phyloP scores from a whole-genome alignment of 192 early-diverging fungal species.

The Coemansia sp. region DNA sequence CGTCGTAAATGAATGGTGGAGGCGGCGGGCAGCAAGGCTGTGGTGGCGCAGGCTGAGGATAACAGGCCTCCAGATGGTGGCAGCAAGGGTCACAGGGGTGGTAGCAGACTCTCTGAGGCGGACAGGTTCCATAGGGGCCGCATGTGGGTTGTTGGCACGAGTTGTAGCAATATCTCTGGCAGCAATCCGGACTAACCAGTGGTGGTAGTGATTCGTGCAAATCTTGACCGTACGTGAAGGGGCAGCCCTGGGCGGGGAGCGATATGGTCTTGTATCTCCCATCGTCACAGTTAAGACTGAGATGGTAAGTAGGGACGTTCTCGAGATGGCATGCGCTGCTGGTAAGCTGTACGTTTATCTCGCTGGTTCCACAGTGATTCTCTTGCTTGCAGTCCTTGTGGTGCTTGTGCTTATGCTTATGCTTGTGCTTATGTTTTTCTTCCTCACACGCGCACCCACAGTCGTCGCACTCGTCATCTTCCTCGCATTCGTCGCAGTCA shows the following conservation, averaged over 20 bases:
- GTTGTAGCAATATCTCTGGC: constrained; percentile 29
- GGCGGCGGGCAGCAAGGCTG: constrained; percentile 19
- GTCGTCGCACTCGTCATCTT: constrained; percentile 13
- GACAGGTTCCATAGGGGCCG: constrained; percentile 11
- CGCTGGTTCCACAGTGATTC: no score
- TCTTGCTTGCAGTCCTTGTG: no score
- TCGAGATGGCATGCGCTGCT: no score
- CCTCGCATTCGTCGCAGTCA: neutral
- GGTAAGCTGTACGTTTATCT: no score
- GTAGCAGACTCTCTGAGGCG: constrained; percentile 19
- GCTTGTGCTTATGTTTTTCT: no score
- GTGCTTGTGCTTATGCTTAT: no score
- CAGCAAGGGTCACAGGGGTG: constrained; percentile 4
- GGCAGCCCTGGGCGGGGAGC: constrained; percentile 34
- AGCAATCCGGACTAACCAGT: constrained; percentile 11
- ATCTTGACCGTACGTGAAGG: constrained; percentile 26
- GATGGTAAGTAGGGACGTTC: constrained; percentile 39
- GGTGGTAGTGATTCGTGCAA: constrained; percentile 11
- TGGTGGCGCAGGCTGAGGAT: constrained; percentile 18
- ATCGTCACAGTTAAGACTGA: constrained; percentile 19
- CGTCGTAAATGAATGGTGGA: constrained; percentile 32
- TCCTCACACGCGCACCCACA: no score
- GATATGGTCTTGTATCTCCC: constrained; percentile 37
- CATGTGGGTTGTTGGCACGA: constrained; percentile 29
- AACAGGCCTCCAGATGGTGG: constrained; percentile 26